Evolutionary conservation across 1,284 basidiomycete genomes (phyloP).

Genomic region (Malassezia furfur): DNA sequence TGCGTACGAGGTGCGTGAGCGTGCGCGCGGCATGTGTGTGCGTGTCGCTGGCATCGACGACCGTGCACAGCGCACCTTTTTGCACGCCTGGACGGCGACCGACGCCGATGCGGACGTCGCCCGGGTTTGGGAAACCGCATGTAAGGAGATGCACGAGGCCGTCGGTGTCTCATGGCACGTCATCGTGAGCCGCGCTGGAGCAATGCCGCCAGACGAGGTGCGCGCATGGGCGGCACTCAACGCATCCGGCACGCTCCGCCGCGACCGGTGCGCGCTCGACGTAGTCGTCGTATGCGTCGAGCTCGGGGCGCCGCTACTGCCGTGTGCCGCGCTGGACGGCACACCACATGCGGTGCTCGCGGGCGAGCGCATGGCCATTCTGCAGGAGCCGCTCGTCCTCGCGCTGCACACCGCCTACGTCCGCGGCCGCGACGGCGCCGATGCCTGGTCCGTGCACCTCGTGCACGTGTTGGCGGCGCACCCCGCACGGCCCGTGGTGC

Average conservation of each 20-base stretch:
- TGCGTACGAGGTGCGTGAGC: slow-evolving; percentile 6
- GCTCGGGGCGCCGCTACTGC: neutral
- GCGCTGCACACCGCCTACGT: slow-evolving; percentile 4
- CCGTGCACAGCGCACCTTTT: neutral
- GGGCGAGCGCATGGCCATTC: neutral
- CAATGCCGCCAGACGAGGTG: neutral
- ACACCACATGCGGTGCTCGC: neutral
- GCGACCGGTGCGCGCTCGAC: neutral
- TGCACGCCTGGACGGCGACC: neutral
- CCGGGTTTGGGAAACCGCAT: slow-evolving; percentile 3
- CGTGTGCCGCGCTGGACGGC: too few relatives aligned
- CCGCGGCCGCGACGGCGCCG: neutral
- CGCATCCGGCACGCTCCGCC: neutral
- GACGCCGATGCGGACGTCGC: neutral
- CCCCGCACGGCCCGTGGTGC: neutral
- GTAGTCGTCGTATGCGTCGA: slow-evolving; percentile 1
- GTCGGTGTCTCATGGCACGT: slow-evolving; percentile 7
- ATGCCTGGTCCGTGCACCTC: slow-evolving; percentile 8
- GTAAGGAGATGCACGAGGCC: neutral
- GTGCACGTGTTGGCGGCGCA: neutral
- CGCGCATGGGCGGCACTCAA: slow-evolving; percentile 1
- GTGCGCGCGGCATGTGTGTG: neutral
- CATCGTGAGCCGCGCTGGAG: slow-evolving; percentile 5
- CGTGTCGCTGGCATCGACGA: slow-evolving; percentile 10
- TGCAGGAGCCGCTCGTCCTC: neutral